A percentile compares a stretch with the other conserved stretches of the same genome.
Conservation (phyloP, 805 yeast species). For the Candida nemodendra region DNA sequence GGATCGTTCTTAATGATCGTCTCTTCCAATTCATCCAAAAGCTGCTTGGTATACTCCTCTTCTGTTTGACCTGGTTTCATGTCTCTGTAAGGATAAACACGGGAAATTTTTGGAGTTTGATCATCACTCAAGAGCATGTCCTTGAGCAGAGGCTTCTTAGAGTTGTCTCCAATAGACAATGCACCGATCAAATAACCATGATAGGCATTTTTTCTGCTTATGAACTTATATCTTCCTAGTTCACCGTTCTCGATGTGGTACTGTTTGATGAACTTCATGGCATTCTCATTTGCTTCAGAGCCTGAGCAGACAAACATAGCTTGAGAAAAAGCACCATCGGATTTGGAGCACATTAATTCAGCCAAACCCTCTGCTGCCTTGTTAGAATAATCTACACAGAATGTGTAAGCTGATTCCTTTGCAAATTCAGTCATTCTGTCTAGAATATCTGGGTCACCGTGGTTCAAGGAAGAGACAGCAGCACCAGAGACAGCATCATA, state of each 20-base stretch:
- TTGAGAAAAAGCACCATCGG: slow-evolving; percentile 34
- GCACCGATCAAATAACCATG: slow-evolving; percentile 49
- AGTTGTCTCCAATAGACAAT: slow-evolving; percentile 37
- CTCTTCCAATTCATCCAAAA: slow-evolving; percentile 40
- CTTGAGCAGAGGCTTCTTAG: slow-evolving; percentile 33
- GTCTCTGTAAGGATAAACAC: slow-evolving; percentile 36
- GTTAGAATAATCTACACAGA: slow-evolving; percentile 31
- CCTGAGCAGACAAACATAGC: slow-evolving; percentile 61
- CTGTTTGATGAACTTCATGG: slow-evolving; percentile 61
- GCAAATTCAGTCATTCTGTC: slow-evolving; percentile 22
- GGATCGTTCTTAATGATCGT: slow-evolving; percentile 40
- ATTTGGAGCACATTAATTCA: slow-evolving; percentile 38
- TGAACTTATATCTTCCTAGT: slow-evolving; percentile 37
- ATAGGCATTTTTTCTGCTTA: slow-evolving; percentile 41
- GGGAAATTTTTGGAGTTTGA: slow-evolving; percentile 29
- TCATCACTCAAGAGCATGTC: slow-evolving; percentile 24
- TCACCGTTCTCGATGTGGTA: slow-evolving; percentile 42
- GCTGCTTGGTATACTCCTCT: slow-evolving; percentile 37
- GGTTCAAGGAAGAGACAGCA: slow-evolving; percentile 46
- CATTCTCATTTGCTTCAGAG: slow-evolving; percentile 77
- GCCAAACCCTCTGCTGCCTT: slow-evolving; percentile 41
- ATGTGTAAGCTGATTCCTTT: slow-evolving; percentile 38
- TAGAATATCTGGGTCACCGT: slow-evolving; percentile 37
- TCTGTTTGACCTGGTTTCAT: slow-evolving; percentile 35
- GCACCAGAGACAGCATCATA: slow-evolving; percentile 47